phyloP scores from a whole-genome alignment of 2,329 filamentous ascomycete species.

The Blastomyces percursus region DNA sequence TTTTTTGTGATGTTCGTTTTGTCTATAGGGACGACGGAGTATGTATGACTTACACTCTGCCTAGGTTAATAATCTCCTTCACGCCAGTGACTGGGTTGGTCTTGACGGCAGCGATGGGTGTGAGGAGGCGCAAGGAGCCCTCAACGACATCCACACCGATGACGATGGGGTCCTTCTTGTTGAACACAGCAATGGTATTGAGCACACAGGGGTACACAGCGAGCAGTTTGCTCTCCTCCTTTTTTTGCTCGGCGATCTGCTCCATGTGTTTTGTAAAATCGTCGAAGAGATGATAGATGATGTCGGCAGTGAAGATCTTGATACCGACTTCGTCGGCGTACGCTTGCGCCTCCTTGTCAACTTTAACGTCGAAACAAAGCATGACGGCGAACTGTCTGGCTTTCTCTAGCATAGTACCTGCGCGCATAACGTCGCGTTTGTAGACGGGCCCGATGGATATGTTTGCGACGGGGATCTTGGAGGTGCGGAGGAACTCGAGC shows the following conservation, averaged over 20 bases:
- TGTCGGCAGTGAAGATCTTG: conserved; percentile 97
- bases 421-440: conserved; percentile 95
- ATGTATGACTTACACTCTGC: conserved; percentile 69
- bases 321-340: conserved; percentile 92
- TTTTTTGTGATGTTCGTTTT: background rate
- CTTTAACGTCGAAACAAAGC: conserved; percentile 99
- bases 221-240: conserved; percentile 89
- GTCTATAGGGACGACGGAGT: background rate
- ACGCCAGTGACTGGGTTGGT: conserved; percentile 63
- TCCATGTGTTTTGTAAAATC: conserved; percentile 93
- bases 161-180: conserved; percentile 94
- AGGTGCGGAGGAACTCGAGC: conserved; percentile 87
- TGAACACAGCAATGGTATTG: conserved; percentile 84
- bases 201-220: conserved; percentile 97
- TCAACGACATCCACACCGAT: conserved; percentile 93
- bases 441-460: conserved; percentile 96
- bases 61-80: conserved; percentile 75
- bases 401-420: conserved; percentile 91
- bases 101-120: conserved; percentile 80
- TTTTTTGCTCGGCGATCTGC: conserved; percentile 74
- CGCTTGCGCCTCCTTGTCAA: conserved; percentile 85
- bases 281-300: conserved; percentile 98
- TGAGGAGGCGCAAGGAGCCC: conserved; percentile 73
- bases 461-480: conserved; percentile 95
- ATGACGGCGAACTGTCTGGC: conserved; percentile 93